Evolutionary conservation across 2,329 filamentous ascomycete species (phyloP), one percentile per base, ranked within the genome.

Genomic region (Parastagonospora nodorum): DNA sequence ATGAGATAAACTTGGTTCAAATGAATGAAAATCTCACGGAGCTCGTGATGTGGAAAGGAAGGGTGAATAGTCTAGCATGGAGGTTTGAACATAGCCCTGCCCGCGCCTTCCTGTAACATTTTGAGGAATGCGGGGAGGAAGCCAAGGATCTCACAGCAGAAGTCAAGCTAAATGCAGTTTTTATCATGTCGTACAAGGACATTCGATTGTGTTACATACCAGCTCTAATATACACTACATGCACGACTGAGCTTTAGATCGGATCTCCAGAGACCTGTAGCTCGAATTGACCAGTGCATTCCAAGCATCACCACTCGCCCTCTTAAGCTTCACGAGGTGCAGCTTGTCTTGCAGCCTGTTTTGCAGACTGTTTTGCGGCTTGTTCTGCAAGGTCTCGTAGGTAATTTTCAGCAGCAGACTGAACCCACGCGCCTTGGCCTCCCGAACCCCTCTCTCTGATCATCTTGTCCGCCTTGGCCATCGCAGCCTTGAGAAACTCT

Each of bases 391-490:
- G 19, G 3, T 3, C 19, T 24, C 19, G 19, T 24, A 24, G 5
- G 19, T 24, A 24, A 24, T 24, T 14, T 57, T 53, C 31, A 63
- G 2, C 3, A 51, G 37, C n/a, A 53, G 45, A 32, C 58, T 51
- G 19, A 7, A 64, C 45, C 19, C 67, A 68, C 2, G 36, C 63
- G 14, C 57, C 41, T n/a, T 41, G 29, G 12, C 61, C 58, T 15
- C 52, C 53, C 5, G 52, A 37, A 11, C 50, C 37, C 32, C 47
- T 60, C 5, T 60, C 60, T 42, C 55, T 59, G 19, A 63, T 63
- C 4, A 58, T 58, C 9, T 51, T 33, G 9, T 63, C 53, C 1
- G 64, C 61, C 52, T 65, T 67, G 12, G 51, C 42, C 12, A 68
- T 58, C 1, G 61, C 61, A 2, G 14, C 42, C 42, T 60, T 45